These are phyloP conservation scores for Kuraishia capsulata DNA, from an alignment of 805 yeast species.

Conservation along the genomic window DNA sequence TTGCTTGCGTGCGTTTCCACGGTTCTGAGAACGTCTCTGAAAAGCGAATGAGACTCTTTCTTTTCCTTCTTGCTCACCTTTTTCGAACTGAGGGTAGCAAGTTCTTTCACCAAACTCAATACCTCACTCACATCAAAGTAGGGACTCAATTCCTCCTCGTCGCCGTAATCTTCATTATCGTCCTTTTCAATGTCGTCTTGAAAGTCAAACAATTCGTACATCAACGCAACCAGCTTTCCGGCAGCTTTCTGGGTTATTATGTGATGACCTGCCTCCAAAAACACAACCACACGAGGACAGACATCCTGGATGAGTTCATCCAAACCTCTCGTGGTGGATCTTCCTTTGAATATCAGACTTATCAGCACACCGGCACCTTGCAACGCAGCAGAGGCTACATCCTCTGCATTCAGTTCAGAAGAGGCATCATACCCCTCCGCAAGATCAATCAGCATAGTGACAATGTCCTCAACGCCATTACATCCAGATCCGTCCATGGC, in stretches of 20 bases:
- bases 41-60: conserved; percentile 47
- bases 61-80: conserved; percentile 55
- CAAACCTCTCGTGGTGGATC: conserved; percentile 21
- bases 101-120: conserved; percentile 26
- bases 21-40: conserved; percentile 47
- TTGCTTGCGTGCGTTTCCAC: conserved; percentile 21
- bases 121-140: conserved; percentile 44
- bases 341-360: conserved; percentile 32
- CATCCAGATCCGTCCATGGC: conserved; percentile 39
- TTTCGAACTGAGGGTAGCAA: conserved; percentile 45
- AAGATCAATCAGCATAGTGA: conserved; percentile 32
- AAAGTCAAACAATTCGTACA: conserved; percentile 44
- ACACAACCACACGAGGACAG: conserved; percentile 28
- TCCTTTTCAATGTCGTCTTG: conserved; percentile 27
- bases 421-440: conserved; percentile 22
- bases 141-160: conserved; percentile 38
- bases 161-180: conserved; percentile 27
- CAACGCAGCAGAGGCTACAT: conserved; percentile 24
- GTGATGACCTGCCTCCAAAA: conserved; percentile 29
- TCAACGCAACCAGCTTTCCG: conserved; percentile 45
- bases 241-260: conserved; percentile 45
- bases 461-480: conserved; percentile 37
- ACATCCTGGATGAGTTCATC: conserved; percentile 32
- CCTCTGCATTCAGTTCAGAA: conserved; percentile 19
- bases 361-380: conserved; percentile 37